Conservation (phyloP, 2,329 filamentous ascomycete species). For the Colletotrichum sp. region DNA sequence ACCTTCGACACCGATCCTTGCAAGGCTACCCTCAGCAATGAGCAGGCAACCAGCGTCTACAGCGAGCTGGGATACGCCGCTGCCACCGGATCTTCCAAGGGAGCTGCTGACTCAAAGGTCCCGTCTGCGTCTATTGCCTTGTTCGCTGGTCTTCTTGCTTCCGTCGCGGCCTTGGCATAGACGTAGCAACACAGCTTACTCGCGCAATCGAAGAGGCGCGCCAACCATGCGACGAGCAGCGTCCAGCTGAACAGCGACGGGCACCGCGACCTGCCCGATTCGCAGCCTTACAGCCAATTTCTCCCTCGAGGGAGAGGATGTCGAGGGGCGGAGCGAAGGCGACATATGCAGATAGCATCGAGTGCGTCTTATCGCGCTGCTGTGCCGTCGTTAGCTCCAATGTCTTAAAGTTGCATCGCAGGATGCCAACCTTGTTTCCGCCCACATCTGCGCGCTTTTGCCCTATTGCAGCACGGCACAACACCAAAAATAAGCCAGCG, state of each 20-base stretch:
- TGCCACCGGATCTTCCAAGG: constrained; percentile 11
- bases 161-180: constrained; percentile 1
- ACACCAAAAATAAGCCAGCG: background rate
- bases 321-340: background rate
- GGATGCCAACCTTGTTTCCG: background rate
- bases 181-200: background rate
- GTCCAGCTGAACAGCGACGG: background rate
- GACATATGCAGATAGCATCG: background rate
- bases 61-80: constrained; percentile 9
- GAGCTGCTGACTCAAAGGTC: background rate
- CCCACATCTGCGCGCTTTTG: background rate
- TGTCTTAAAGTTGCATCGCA: background rate
- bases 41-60: constrained; percentile 17
- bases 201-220: background rate
- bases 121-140: background rate
- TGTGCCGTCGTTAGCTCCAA: background rate
- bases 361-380: background rate
- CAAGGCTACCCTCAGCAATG: constrained; percentile 12
- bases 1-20: constrained; percentile 18
- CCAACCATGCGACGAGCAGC: background rate
- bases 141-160: background rate
- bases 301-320: background rate
- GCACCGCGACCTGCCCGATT: constrained; percentile 4
- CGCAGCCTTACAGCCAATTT: background rate
- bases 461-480: background rate